Percentiles rank a stretch among this genome's conserved stretches.
phyloP scores from a whole-genome alignment of 192 early-diverging fungal species.

The Entomortierella chlamydospora region DNA sequence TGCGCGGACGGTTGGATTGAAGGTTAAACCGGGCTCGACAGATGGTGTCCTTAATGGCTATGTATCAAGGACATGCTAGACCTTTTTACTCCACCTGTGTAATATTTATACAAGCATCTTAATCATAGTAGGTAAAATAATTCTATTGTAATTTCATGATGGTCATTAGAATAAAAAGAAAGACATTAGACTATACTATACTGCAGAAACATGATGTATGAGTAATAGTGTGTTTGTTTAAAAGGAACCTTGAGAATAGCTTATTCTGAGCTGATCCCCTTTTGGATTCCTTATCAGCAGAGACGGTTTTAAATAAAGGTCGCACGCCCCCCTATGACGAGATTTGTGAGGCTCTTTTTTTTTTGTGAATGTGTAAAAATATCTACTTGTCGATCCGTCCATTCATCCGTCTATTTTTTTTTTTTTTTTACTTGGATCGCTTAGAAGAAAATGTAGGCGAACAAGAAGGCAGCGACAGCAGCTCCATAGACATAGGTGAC shows the following conservation, averaged over 20 bases:
- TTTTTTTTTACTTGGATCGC: not conserved
- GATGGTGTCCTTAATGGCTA: slow-evolving; percentile 41
- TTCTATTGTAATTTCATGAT: slow-evolving; percentile 1
- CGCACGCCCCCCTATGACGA: no score
- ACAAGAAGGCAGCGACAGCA: slow-evolving; percentile 68
- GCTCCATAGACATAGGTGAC: slow-evolving; percentile 69
- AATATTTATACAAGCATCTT: no score
- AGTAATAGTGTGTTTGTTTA: not conserved
- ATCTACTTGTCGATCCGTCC: no score
- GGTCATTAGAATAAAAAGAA: slow-evolving; percentile 1
- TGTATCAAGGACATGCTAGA: slow-evolving; percentile 26
- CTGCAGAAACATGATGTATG: not conserved
- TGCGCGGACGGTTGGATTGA: slow-evolving; percentile 38
- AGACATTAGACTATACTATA: slow-evolving; percentile 4
- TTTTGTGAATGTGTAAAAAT: not conserved
- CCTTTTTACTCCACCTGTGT: no score
- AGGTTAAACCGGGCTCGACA: slow-evolving; percentile 25
- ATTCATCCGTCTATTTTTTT: not conserved
- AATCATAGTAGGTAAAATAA: not conserved
- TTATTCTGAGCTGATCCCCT: slow-evolving; percentile 1
- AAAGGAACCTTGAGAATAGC: no score
- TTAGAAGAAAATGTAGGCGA: slow-evolving; percentile 76
- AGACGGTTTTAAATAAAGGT: no score
- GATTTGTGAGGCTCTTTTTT: no score
- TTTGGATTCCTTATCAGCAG: no score